Evolutionary conservation across 2,329 filamentous ascomycete species (phyloP), one percentile per base, ranked within the genome.

Genomic region (Colletotrichum coccodes): DNA sequence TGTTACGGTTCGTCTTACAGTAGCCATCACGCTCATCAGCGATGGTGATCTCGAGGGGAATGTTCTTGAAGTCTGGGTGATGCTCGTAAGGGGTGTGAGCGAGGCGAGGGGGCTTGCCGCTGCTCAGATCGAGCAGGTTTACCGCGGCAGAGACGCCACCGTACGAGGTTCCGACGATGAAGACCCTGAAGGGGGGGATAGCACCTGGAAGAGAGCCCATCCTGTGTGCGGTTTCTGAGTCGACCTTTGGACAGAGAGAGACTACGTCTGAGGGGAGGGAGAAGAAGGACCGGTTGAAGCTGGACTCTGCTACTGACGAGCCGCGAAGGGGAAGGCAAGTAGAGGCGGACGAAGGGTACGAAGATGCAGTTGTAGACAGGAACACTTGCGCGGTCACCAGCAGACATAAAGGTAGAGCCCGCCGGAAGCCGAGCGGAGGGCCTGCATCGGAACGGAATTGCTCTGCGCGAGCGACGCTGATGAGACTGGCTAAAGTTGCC

Each of bases 1-100:
- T 4, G 21, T 44, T 38, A 6, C 21, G 7, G 47, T 72, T 8
- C 16, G 49, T 80, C 90, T 73, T 83, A 94, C 92, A 94, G 77
- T 90, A 94, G n/a, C 93, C 93, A 82, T 95, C 92, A n/a, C 91
- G 84, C 78, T 94, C 91, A 74, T 95, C 92, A 28, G 93, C 89
- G 26, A 95, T 86, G 26, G 91, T 94, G 58, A 95, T 90, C 42
- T 94, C 86, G 16, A 93, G 79, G 1, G 88, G 84, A 50, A 91
- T 82, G 28, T 82, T 83, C 50, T 83, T 81, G 23, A 82, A 76
- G 34, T 80, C 75, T 71, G 80, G 72, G 73, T 84, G 73, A 75
- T 85, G 80, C 49, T 70, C 66, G 62, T 82, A 82, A n/a, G 74
- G 74, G 38, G 77, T 73, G 23, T 74, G 76, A 54, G 76, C 76